Conservation (phyloP, 768 basidiomycete genomes). For the Pleurotus sapidus region DNA sequence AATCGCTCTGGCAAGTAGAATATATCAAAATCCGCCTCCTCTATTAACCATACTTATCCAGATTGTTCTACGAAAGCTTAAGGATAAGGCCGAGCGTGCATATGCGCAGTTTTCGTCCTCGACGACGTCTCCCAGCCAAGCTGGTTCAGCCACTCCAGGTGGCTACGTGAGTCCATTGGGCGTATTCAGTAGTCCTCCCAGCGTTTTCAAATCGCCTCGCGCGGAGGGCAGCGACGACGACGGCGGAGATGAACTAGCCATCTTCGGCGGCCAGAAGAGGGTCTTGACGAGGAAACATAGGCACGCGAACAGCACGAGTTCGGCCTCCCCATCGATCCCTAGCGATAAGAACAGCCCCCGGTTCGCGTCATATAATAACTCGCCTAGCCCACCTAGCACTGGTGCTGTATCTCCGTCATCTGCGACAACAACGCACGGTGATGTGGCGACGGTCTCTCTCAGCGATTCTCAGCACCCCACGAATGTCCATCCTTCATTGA, state of each 20-base stretch:
- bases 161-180: not conserved
- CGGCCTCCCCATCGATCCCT: not conserved
- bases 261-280: conserved; percentile 52
- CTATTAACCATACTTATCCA: conserved; percentile 12
- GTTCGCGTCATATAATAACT: conserved; percentile 2
- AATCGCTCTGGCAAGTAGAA: conserved; percentile 37
- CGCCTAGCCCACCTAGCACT: conserved; percentile 10
- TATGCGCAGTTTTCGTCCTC: conserved; percentile 26
- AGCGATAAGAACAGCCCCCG: conserved; percentile 13
- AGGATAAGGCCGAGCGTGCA: conserved; percentile 40
- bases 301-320: not conserved
- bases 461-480: not conserved
- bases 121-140: conserved; percentile 6
- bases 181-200: not conserved
- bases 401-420: conserved; percentile 14
- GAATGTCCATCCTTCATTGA: conserved; percentile 17
- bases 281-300: conserved; percentile 31
- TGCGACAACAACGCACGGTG: conserved; percentile 8
- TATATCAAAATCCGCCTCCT: not conserved
- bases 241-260: conserved; percentile 45
- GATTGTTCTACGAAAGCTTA: conserved; percentile 42
- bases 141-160: not conserved
- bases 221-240: conserved; percentile 21
- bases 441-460: not conserved
- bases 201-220: conserved; percentile 8